Conservation (phyloP, 176 grass and related monocot species). For the Aechmea fasciata region DNA sequence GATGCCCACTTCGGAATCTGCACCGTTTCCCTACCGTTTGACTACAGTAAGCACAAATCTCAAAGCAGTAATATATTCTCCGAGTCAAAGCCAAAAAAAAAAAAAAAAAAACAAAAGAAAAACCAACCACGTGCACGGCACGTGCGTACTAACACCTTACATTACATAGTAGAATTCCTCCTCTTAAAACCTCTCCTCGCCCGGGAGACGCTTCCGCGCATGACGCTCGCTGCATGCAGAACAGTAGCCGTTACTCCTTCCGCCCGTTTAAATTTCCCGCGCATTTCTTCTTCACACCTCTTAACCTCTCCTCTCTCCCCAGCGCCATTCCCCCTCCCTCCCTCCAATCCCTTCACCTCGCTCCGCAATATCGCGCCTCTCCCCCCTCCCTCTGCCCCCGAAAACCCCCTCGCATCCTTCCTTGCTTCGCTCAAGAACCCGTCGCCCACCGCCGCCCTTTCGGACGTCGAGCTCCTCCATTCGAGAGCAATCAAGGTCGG, state of each 20-base stretch:
- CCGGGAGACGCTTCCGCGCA: background rate
- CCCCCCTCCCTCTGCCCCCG: background rate
- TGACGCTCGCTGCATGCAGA: background rate
- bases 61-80: too few species aligned
- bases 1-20: too few species aligned
- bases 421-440: background rate
- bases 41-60: too few species aligned
- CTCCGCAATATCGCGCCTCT: background rate
- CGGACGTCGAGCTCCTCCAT: constrained; percentile 9
- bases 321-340: background rate
- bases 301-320: background rate
- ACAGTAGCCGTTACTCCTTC: background rate
- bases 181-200: too few species aligned
- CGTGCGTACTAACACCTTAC: too few species aligned
- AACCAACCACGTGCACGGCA: too few species aligned
- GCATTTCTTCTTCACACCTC: background rate
- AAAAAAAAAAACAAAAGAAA: too few species aligned
- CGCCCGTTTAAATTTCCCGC: background rate
- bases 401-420: constrained; percentile 8
- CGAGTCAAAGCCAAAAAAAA: too few species aligned
- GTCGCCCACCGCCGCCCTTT: background rate
- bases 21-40: too few species aligned
- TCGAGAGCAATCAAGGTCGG: constrained; percentile 11
- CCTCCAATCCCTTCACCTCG: background rate
- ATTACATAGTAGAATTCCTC: too few species aligned